Percentiles rank a stretch among this genome's conserved stretches.
Conservation (phyloP, 495 filamentous ascomycete genomes). For the Immersiella caudata region DNA sequence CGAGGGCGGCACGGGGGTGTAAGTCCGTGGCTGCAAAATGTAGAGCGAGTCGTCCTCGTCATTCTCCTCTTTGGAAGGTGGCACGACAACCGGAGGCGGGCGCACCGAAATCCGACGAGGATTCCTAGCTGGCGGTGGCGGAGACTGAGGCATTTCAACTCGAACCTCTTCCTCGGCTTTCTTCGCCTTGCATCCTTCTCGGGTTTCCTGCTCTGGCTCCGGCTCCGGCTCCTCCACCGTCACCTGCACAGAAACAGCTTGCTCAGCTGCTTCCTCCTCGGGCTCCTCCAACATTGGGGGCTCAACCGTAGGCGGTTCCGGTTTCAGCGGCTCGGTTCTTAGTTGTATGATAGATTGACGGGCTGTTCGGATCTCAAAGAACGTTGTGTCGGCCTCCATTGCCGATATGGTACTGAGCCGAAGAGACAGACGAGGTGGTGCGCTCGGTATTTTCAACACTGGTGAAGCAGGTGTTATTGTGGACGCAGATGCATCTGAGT, state of each 20-base stretch:
- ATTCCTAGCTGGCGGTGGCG: slow-evolving; percentile 32
- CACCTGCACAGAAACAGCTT: neutral
- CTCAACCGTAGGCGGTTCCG: neutral
- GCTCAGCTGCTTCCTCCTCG: neutral
- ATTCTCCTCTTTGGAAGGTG: slow-evolving; percentile 21
- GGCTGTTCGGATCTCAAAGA: slow-evolving; percentile 23
- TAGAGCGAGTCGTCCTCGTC: slow-evolving; percentile 41
- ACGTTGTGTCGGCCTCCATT: slow-evolving; percentile 17
- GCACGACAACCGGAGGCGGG: slow-evolving; percentile 23
- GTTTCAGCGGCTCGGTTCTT: neutral
- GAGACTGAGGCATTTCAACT: slow-evolving; percentile 12
- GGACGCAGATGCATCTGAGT: slow-evolving; percentile 34
- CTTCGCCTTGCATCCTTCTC: neutral
- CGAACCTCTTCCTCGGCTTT: neutral
- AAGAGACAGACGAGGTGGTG: slow-evolving; percentile 39
- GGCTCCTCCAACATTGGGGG: neutral
- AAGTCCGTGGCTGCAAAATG: slow-evolving; percentile 56
- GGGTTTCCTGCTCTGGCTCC: neutral
- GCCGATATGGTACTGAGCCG: slow-evolving; percentile 34
- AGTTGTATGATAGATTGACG: neutral
- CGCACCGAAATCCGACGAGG: slow-evolving; percentile 35
- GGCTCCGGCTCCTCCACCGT: neutral
- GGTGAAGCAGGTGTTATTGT: slow-evolving; percentile 33
- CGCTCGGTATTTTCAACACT: slow-evolving; percentile 28
- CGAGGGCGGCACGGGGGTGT: slow-evolving; percentile 54